Percentiles rank a stretch among this genome's conserved stretches.
Conservation (phyloP, 192 early-diverging fungal genomes). For the Umbelopsis sp. region DNA sequence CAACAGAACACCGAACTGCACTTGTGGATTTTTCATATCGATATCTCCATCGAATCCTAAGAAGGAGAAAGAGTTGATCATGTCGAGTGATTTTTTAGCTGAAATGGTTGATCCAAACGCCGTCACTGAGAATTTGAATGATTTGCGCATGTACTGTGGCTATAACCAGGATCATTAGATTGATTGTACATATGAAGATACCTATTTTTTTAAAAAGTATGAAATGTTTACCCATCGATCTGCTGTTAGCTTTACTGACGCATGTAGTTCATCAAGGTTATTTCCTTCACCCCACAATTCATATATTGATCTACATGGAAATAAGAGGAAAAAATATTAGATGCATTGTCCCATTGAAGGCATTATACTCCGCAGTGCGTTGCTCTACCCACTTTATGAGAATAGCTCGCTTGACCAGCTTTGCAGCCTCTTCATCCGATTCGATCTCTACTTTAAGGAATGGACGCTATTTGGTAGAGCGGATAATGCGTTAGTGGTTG, state of each 20-base stretch:
- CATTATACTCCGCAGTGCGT: too few relatives aligned
- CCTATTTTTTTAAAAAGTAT: background rate
- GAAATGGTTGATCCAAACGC: slow-evolving; percentile 77
- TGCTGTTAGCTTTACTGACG: slow-evolving; percentile 54
- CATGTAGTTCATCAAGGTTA: slow-evolving; percentile 64
- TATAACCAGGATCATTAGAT: slow-evolving; percentile 4
- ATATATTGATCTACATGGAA: slow-evolving; percentile 58
- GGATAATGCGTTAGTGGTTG: background rate
- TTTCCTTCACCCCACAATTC: slow-evolving; percentile 75
- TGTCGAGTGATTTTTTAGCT: slow-evolving; percentile 69
- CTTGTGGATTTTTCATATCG: slow-evolving; percentile 78
- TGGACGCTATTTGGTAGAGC: slow-evolving; percentile 57
- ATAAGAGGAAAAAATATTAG: background rate
- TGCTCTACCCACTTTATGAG: slow-evolving; percentile 66
- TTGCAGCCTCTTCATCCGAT: slow-evolving; percentile 66
- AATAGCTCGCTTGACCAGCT: slow-evolving; percentile 80
- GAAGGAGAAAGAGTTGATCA: slow-evolving; percentile 86
- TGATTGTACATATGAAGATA: background rate
- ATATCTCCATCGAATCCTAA: slow-evolving; percentile 85
- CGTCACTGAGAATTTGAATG: slow-evolving; percentile 79
- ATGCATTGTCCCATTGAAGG: too few relatives aligned
- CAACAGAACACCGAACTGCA: slow-evolving; percentile 73
- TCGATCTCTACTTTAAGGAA: slow-evolving; percentile 79
- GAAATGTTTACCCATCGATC: slow-evolving; percentile 56
- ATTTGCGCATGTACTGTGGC: slow-evolving; percentile 50